Conservation (phyloP, 2,329 filamentous ascomycete species). For the Biscogniauxia sp. region DNA sequence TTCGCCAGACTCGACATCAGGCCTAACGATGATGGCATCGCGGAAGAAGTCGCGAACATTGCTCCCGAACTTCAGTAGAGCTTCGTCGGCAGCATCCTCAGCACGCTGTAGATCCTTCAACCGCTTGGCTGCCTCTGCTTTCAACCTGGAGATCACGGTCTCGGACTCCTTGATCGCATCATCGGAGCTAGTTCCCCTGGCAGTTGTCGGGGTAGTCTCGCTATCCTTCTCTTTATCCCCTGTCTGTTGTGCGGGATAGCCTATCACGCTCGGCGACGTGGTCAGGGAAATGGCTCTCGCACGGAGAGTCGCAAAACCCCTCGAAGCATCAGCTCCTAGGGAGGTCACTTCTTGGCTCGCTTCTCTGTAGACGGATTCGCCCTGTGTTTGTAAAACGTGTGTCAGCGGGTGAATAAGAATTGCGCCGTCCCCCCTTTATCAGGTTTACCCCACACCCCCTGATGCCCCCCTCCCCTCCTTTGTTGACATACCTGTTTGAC, state of each 20-base stretch:
- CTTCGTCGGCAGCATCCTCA: conserved; percentile 95
- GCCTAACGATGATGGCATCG: conserved; percentile 85
- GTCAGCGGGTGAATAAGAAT: conserved; percentile 6
- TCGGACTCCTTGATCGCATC: conserved; percentile 49
- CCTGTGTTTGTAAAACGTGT: conserved; percentile 44
- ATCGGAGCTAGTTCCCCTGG: conserved; percentile 39
- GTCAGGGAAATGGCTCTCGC: conserved; percentile 72
- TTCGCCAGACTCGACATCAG: conserved; percentile 56
- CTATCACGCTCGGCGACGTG: conserved; percentile 32
- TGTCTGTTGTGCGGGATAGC: conserved; percentile 26
- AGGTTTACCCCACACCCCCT: neutral
- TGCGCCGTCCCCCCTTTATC: neutral
- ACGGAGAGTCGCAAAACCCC: conserved; percentile 73
- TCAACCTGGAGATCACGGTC: conserved; percentile 73
- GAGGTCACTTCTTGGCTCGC: conserved; percentile 80
- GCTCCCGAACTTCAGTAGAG: conserved; percentile 83
- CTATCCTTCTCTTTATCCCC: conserved; percentile 35
- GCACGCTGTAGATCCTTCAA: conserved; percentile 87
- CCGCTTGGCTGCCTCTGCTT: conserved; percentile 73
- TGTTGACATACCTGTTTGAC: conserved; percentile 74
- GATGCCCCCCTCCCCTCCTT: neutral
- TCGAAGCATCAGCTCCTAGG: conserved; percentile 76
- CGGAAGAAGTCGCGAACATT: conserved; percentile 87
- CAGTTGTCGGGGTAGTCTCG: conserved; percentile 45
- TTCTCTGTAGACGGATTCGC: conserved; percentile 80